These are phyloP conservation scores for Candida maris DNA, from an alignment of 805 yeast genomes.

Conservation along the genomic window DNA sequence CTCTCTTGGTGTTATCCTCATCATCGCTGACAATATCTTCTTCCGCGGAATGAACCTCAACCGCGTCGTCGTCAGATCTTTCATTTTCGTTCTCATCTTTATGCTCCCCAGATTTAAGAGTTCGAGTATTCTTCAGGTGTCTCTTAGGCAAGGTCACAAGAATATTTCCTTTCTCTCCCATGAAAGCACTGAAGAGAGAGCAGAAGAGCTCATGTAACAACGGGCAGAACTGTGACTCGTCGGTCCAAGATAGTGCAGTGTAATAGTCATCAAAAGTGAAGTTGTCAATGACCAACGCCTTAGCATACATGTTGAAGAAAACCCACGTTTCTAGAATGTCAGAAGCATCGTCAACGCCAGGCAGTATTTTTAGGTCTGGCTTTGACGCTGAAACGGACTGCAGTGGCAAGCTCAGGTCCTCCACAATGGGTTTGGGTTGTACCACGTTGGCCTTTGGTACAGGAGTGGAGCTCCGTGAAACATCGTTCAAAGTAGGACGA, in stretches of 20 bases:
- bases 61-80: constrained; percentile 19
- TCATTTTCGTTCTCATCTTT: constrained; percentile 5
- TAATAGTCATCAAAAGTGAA: constrained; percentile 79
- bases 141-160: constrained; percentile 27
- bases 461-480: constrained; percentile 20
- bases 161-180: constrained; percentile 36
- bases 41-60: constrained; percentile 18
- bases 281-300: constrained; percentile 60
- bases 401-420: constrained; percentile 32
- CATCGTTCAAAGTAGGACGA: constrained; percentile 12
- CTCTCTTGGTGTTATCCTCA: constrained; percentile 26
- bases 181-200: constrained; percentile 53
- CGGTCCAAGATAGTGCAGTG: constrained; percentile 50
- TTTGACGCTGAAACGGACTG: constrained; percentile 17
- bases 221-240: constrained; percentile 43
- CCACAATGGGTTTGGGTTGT: constrained; percentile 21
- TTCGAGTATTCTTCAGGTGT: constrained; percentile 16
- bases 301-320: constrained; percentile 67
- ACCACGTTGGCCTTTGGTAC: constrained; percentile 3
- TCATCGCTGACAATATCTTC: constrained; percentile 21
- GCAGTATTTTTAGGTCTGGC: constrained; percentile 26
- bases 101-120: not conserved
- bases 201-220: constrained; percentile 68
- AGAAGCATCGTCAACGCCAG: constrained; percentile 23
- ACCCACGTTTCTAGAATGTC: constrained; percentile 69